A percentile compares a stretch with the other conserved stretches of the same genome.
Evolutionary conservation across 169 alveolate species (phyloP).

Genomic region (Plasmodium cynomolgi): DNA sequence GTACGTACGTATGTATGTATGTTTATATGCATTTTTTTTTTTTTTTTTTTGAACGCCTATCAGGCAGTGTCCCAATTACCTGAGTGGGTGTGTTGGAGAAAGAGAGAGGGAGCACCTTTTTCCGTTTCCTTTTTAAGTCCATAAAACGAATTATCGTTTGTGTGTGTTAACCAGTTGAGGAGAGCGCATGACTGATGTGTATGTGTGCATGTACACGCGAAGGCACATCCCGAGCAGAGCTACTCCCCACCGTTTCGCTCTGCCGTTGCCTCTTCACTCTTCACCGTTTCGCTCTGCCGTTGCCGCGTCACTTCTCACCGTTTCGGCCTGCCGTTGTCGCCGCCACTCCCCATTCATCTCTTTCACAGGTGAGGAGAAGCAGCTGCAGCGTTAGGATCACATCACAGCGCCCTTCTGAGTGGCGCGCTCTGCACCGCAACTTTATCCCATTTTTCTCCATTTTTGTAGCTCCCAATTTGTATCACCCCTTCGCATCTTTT

Average conservation of each 20-base stretch:
- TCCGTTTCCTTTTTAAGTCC: not conserved
- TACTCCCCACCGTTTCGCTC: not conserved
- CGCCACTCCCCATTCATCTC: not conserved
- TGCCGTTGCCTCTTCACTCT: not conserved
- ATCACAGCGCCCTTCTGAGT: not conserved
- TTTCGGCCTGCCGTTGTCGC: too few relatives aligned
- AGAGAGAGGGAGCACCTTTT: not conserved
- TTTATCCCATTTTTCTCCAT: not conserved
- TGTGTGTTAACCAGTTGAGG: not conserved
- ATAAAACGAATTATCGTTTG: not conserved
- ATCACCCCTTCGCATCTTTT: not conserved
- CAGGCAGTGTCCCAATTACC: not conserved
- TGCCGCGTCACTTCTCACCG: too few relatives aligned
- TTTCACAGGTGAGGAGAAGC: not conserved
- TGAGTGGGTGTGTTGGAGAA: not conserved
- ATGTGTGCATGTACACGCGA: not conserved
- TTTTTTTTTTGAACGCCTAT: not conserved
- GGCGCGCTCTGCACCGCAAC: not conserved
- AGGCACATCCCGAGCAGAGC: not conserved
- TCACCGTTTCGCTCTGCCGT: not conserved
- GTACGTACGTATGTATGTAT: not conserved
- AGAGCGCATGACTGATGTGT: not conserved
- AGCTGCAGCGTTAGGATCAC: not conserved
- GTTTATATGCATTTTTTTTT: not conserved
- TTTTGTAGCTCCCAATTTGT: not conserved